Evolutionary conservation across 345 rosid species (phyloP), one percentile per base, ranked within the genome.

Genomic region (Eucalyptus regnans): DNA sequence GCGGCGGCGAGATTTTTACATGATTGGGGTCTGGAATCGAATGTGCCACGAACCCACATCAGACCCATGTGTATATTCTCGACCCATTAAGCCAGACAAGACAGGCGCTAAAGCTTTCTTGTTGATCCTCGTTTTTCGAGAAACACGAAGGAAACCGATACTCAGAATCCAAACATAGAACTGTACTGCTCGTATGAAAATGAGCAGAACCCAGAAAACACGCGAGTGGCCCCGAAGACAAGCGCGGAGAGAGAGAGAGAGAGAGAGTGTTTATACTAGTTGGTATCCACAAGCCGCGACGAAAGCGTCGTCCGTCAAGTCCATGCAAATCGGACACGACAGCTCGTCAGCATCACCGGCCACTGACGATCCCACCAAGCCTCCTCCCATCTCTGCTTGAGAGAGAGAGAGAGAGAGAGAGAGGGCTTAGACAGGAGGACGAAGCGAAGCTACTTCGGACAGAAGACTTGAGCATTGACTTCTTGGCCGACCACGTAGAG

Each of bases 321-420:
- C 92, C 95, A 93, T 92, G 91, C 97, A 95, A 80, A 94, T 95
- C 87, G 96, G 96, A 89, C 97, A 94, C 33, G 91, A 87, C 88
- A 90, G 83, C 13, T 41, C 83, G 22, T 31, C 89, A 37, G 91
- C 95, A 92, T 89, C 15, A 49, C 50, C 93, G 48, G 94, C 95
- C 37, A 71, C n/a, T 6, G 90, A 87, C 41, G 86, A 87, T 33
- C 94, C 91, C 86, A 79, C 29, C 17, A 91, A 91, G 50, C 81
- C 89, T 87, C 88, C 92, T 60, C 88, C 94, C 92, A 91, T 91
- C 54, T 71, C 17, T 86, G n/a, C 8, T 41, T 2, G 17, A 1
- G 41, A 66, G 43, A 66, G 79, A 31, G 33, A 62, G 33, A 62
- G 79, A 4, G 12, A n/a, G 41, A 64, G 41, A 8, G 41, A 8